Evolutionary conservation across 257 asterid genomes (phyloP), one percentile per base, ranked within the genome.

Genomic region (Solanum virginianum): DNA sequence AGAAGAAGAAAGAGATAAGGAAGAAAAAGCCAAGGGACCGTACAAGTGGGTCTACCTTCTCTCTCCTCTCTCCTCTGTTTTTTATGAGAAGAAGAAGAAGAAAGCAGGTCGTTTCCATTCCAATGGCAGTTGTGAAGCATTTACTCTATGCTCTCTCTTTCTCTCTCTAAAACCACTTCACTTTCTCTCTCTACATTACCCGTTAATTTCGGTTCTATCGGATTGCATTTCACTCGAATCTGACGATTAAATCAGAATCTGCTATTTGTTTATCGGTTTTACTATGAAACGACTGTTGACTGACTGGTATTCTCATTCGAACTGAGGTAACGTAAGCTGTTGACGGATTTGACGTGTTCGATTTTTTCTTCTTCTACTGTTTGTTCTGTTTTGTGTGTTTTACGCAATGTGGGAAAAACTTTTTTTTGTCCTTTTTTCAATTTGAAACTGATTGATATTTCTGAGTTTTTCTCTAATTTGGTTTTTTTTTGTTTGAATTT

Each of bases 71-170:
- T 15, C 82, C 62, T 83, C 53, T 90, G 69, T 89, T 84, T 68
- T 85, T 89, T 90, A 43, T 43, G 47, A 59, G 65, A 60, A 88
- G 86, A 89, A 74, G 60, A 12, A 74, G 81, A 22, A 12, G 56
- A 86, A 32, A 92, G 83, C 85, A 86, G 92, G 92, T 91, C 85
- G 87, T 87, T 88, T 90, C 92, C 70, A 80, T 84, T 87, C 87
- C 86, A 86, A 87, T 91, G 91, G 94, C 92, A 92, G 95, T 91
- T 93, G 90, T 87, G 84, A 49, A 87, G 92, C 97, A 92, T 91
- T 91, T 89, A 90, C 84, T 90, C 90, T 91, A 85, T 90, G 91
- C 4, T 62, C 4, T 54, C 81, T 75, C 80, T 6, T 36, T 36
- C 87, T 51, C 91, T 36, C 82, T 82, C 87, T 10, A n/a, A 10